Evolutionary conservation across 129 eudicot species (phyloP).

Genomic region (Artemisia annua): DNA sequence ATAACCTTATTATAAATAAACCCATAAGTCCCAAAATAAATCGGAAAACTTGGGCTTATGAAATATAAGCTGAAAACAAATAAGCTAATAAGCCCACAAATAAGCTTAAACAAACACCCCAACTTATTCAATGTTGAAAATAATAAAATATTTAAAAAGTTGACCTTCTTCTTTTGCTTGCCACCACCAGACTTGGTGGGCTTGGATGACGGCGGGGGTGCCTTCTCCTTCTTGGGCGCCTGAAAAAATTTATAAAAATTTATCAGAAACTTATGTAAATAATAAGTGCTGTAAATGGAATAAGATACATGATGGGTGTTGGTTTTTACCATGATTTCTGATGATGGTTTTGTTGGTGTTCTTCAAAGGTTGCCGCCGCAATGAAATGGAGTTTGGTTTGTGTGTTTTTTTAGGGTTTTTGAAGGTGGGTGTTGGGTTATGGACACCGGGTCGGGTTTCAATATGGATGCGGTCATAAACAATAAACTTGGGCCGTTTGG

Average conservation of each 20-base stretch:
- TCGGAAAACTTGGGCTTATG: no score
- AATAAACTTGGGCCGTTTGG: neutral
- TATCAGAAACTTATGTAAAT: no score
- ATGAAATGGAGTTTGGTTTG: neutral
- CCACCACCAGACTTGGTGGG: slow-evolving; percentile 92
- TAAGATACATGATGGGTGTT: no score
- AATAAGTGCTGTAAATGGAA: neutral
- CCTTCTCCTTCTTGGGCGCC: slow-evolving; percentile 86
- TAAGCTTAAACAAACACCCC: neutral
- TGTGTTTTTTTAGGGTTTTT: slow-evolving; percentile 33
- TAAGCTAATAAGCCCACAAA: no score
- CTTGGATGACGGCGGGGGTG: slow-evolving; percentile 85
- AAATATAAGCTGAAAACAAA: no score
- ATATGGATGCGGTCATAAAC: neutral
- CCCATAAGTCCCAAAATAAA: no score
- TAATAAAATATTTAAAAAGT: neutral
- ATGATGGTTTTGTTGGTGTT: slow-evolving; percentile 17
- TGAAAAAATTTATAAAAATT: neutral
- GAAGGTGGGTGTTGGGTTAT: slow-evolving; percentile 8
- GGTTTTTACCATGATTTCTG: slow-evolving; percentile 31
- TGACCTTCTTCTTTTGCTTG: slow-evolving; percentile 90
- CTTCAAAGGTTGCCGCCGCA: slow-evolving; percentile 24
- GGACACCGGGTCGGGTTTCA: slow-evolving; percentile 10
- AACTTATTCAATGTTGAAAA: neutral
- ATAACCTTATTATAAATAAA: no score